Base-by-base conservation (phyloP, 176 grass and related monocot species). In the Bonia amplexicaulis region DNA sequence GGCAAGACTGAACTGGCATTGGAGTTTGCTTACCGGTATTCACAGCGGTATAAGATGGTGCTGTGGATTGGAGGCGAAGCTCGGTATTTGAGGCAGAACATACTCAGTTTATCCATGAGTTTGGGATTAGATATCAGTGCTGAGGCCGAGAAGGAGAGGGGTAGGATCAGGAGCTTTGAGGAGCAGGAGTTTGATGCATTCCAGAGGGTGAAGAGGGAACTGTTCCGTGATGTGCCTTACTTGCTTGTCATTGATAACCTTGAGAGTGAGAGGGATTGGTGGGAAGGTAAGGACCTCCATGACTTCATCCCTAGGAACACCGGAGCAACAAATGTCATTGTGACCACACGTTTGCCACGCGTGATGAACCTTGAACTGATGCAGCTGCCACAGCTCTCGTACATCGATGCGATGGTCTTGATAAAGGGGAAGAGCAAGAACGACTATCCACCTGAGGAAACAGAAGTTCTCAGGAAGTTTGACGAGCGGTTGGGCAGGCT, bases 251-350 rank as follows among this genome's bases (percentile, higher is more conserved):
- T 99, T 9, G 97, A 99, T 74, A 99, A 99, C 71, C 91, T 99
- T 13, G 97, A 99, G 83, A 92, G 82, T 0, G 97, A 99, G 86
- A 94, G 82, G 72, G 97, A 99, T 46, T 99, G 97, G 97, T 99
- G 97, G 97, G 97, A 99, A 82, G 97, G 97, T 15, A 99, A 96
- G 81, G 91, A 99, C 63, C 93, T 99, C 61, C 92, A 99, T 88
- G 97, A 96, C 88, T 90, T 99, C 63, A 96, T 99, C 64, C 91
- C 97, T 19, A 88, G 97, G 79, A 99, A 96, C 62, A 96, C 93
- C 2, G 97, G 97, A 9, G 88, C 97, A 15, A 96, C 91, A 0
- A 90, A 99, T 83, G 86, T 99, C 42, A 87, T 99, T 62, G 12
- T 99, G 44, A 99, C 97, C 10, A 96, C 93, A 6, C 71, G 88